Evolutionary conservation across 208 protist species (phyloP), one percentile per base, ranked within the genome.

Genomic region (Borovskyia barvae): DNA sequence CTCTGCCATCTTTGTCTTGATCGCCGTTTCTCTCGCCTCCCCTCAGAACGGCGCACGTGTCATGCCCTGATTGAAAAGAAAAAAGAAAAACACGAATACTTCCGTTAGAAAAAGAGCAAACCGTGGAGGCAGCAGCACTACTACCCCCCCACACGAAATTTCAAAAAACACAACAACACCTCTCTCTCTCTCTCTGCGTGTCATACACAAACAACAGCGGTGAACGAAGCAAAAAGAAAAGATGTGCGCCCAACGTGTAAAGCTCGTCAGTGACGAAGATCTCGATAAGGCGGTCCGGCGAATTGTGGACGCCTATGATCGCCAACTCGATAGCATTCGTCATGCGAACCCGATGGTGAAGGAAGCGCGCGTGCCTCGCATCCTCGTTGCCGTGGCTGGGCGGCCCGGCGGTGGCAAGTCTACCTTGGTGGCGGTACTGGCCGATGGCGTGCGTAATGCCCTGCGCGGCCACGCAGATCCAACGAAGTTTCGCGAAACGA

Each of bases 321-420:
- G 35, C 30, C 58, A 70, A 47, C 35, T 20, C 2, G 46, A 63
- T 36, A 53, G 56, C 36, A 36, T 63, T 4, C 49, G 49, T n/a
- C 26, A 62, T 33, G 19, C 45, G 35, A 72, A 72, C 56, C 51
- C 59, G 11, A 59, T 42, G 26, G 33, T 66, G 25, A 30, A 49
- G 12, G 66, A 62, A 52, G 42, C 53, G 41, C 46, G 35, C n/a
- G 57, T 66, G 36, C 66, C 57, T 2, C 80, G 80, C n/a, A 43
- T 92, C 3, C 66, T 92, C n/a, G 77, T 90, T 11, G 79, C 66
- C n/a, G 26, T 93, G 26, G 82, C 70, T 2, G 86, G 86, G n/a
- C 81, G 80, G 49, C 86, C 86, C 14, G 86, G 86, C 8, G 75
- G 78, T 30, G 86, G 86, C n/a, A 93, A 93, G 61, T 77, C 77